Evolutionary conservation across 208 protist species (phyloP).

Genomic region (Acanthamoeba healyi): DNA sequence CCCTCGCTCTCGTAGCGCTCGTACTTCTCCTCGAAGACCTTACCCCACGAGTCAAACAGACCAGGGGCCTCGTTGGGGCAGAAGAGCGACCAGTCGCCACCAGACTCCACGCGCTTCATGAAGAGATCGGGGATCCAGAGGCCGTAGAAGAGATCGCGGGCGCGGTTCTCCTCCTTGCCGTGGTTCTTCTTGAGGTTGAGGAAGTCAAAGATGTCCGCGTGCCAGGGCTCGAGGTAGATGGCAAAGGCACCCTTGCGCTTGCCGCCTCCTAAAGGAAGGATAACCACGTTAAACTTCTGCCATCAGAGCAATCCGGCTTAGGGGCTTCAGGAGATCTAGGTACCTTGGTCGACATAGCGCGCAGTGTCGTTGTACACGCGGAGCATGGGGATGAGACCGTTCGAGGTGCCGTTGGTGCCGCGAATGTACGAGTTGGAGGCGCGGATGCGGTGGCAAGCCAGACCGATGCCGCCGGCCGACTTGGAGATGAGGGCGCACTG

Average conservation of each 20-base stretch:
- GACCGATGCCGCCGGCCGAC: slow-evolving; percentile 98
- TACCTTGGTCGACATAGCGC: slow-evolving; percentile 97
- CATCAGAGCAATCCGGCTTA: not conserved
- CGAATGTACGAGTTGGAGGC: slow-evolving; percentile 97
- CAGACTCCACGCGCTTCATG: slow-evolving; percentile 98
- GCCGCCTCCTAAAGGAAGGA: slow-evolving; percentile 90
- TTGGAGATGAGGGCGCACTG: slow-evolving; percentile 98
- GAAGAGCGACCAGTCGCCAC: slow-evolving; percentile 98
- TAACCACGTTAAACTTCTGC: slow-evolving; percentile 70
- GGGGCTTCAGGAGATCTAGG: no score
- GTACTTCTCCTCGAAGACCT: slow-evolving; percentile 97
- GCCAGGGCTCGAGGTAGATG: slow-evolving; percentile 99
- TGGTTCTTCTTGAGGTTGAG: slow-evolving; percentile 98
- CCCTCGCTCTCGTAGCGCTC: slow-evolving; percentile 90
- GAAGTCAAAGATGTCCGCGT: slow-evolving; percentile 99
- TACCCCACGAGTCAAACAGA: slow-evolving; percentile 96
- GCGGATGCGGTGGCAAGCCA: slow-evolving; percentile 98
- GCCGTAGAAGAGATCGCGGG: slow-evolving; percentile 98
- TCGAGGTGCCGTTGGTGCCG: slow-evolving; percentile 97
- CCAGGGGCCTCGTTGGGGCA: slow-evolving; percentile 97
- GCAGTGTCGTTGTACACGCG: slow-evolving; percentile 99
- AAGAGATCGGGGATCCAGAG: slow-evolving; percentile 99
- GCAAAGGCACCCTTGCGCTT: slow-evolving; percentile 99
- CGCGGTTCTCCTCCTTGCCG: slow-evolving; percentile 97
- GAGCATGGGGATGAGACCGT: slow-evolving; percentile 99